These are phyloP conservation scores for Mycena venus DNA, from an alignment of 768 basidiomycete genomes.

Conservation along the genomic window DNA sequence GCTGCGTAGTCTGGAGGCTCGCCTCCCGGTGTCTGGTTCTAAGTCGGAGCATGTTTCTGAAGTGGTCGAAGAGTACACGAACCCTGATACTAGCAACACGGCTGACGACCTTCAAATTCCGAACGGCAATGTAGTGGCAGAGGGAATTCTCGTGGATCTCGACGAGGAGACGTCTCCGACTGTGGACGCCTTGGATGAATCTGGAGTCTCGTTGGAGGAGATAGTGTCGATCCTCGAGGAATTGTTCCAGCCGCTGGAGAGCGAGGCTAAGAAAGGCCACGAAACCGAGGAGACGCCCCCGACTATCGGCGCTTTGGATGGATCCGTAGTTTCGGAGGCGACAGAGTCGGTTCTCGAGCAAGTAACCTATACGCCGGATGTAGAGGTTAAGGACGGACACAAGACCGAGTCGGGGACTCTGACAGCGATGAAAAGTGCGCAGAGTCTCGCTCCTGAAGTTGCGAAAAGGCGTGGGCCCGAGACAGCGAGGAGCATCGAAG, in stretches of 20 bases:
- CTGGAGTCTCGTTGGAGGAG: not conserved
- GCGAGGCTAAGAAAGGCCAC: not conserved
- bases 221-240: not conserved
- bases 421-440: not conserved
- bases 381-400: not conserved
- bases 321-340: not conserved
- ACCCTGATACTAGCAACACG: not conserved
- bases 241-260: not conserved
- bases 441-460: not conserved
- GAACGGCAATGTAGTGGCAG: not conserved
- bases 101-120: not conserved
- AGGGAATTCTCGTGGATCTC: not conserved
- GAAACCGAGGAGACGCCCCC: not conserved
- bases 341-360: not conserved
- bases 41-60: not conserved
- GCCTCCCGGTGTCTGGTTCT: constrained; percentile 2
- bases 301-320: not conserved
- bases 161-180: not conserved
- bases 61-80: not conserved
- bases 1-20: constrained; percentile 12
- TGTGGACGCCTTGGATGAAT: not conserved
- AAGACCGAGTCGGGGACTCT: not conserved
- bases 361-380: not conserved
- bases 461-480: not conserved
- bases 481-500: not conserved